Evolutionary conservation across 257 asterid species (phyloP).

Genomic region (Solanum etuberosum): DNA sequence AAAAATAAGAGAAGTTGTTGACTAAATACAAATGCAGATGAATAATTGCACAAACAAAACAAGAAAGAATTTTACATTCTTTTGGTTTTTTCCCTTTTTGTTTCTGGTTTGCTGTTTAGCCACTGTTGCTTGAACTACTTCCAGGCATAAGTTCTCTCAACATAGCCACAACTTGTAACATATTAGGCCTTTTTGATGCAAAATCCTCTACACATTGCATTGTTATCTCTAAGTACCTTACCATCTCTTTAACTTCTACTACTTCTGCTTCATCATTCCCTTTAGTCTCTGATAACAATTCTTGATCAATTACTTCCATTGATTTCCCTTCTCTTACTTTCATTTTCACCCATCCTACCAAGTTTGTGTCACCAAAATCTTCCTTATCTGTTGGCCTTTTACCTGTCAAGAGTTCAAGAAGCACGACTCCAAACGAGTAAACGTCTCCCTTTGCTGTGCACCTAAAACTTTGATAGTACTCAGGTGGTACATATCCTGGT

Average conservation of each 20-base stretch:
- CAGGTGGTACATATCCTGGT: constrained; percentile 95
- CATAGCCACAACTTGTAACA: constrained; percentile 94
- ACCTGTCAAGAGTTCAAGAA: constrained; percentile 73
- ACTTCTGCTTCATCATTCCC: constrained; percentile 61
- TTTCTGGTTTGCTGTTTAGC: constrained; percentile 8
- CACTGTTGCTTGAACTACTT: constrained; percentile 40
- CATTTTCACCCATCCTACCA: constrained; percentile 92
- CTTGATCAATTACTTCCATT: constrained; percentile 71
- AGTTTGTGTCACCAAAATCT: constrained; percentile 85
- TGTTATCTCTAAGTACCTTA: constrained; percentile 67
- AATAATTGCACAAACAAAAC: not conserved
- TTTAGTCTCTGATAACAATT: constrained; percentile 28
- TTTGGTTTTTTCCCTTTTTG: not conserved
- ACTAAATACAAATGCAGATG: not conserved
- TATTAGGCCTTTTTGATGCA: constrained; percentile 81
- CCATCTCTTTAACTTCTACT: constrained; percentile 78
- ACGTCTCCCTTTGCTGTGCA: constrained; percentile 93
- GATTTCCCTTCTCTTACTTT: constrained; percentile 89
- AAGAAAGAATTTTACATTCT: not conserved
- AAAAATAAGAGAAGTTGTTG: not conserved
- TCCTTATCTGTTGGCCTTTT: constrained; percentile 93
- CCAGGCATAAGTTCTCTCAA: constrained; percentile 57
- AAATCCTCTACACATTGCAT: constrained; percentile 88
- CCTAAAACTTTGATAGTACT: constrained; percentile 92
- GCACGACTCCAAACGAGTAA: constrained; percentile 76